Conservation (phyloP, 441 rosid species). For the Adansonia rubrostipa region DNA sequence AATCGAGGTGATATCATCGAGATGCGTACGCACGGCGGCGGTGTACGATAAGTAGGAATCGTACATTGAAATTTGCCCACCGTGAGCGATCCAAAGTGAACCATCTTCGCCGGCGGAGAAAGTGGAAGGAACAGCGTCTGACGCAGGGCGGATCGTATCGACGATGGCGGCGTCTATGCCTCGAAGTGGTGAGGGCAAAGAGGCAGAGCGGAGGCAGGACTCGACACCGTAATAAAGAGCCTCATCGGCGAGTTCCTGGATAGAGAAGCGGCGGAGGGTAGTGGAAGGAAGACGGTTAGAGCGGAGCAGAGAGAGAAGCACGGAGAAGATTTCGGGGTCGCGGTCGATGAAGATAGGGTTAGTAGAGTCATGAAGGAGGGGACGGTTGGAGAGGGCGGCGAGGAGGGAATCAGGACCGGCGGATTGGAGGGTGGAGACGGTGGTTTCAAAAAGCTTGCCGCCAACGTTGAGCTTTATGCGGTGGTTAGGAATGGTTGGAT, state of each 20-base stretch:
- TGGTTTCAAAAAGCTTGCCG: slow-evolving; percentile 81
- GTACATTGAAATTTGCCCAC: slow-evolving; percentile 83
- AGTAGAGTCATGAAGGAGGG: slow-evolving; percentile 38
- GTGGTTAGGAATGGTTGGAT: slow-evolving; percentile 16
- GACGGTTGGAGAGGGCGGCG: slow-evolving; percentile 62
- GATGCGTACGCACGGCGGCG: slow-evolving; percentile 77
- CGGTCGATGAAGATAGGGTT: slow-evolving; percentile 84
- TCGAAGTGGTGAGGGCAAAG: slow-evolving; percentile 63
- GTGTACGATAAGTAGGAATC: slow-evolving; percentile 70
- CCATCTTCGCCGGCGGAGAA: slow-evolving; percentile 69
- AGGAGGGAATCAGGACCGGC: slow-evolving; percentile 87
- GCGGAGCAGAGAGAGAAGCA: slow-evolving; percentile 81
- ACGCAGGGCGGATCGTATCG: slow-evolving; percentile 63
- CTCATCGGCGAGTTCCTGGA: slow-evolving; percentile 80
- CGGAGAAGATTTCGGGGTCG: slow-evolving; percentile 89
- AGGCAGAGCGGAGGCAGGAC: slow-evolving; percentile 60
- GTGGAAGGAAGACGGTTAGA: slow-evolving; percentile 70
- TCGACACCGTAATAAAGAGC: slow-evolving; percentile 87
- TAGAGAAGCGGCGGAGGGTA: slow-evolving; percentile 59
- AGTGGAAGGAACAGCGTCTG: slow-evolving; percentile 67
- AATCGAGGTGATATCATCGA: slow-evolving; percentile 66
- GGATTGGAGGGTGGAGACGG: slow-evolving; percentile 66
- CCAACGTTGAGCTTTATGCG: slow-evolving; percentile 89
- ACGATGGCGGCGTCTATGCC: slow-evolving; percentile 76
- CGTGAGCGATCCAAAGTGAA: slow-evolving; percentile 87